Evolutionary conservation across 805 yeast genomes (phyloP).

Genomic region (Helenozyma baotianmanensis): DNA sequence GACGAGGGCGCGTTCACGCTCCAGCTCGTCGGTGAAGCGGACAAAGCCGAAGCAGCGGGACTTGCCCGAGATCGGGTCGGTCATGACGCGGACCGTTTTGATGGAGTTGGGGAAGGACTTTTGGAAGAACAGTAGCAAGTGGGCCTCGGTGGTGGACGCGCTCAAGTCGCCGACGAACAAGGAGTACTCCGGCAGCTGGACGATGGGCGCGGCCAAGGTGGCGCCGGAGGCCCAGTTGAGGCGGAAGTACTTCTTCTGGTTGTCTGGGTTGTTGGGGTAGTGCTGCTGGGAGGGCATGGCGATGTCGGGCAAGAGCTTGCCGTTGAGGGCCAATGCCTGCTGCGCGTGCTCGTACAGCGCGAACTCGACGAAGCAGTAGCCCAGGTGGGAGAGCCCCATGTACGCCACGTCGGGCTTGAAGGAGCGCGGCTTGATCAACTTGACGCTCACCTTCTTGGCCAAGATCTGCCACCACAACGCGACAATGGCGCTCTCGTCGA

Average conservation of each 20-base stretch:
- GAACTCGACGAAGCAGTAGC: constrained; percentile 78
- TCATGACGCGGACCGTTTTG: constrained; percentile 80
- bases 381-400: constrained; percentile 36
- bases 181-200: constrained; percentile 72
- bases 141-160: constrained; percentile 77
- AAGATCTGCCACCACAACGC: constrained; percentile 57
- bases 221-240: constrained; percentile 86
- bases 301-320: constrained; percentile 57
- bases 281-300: constrained; percentile 43
- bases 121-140: constrained; percentile 67
- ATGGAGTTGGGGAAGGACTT: constrained; percentile 57
- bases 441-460: constrained; percentile 56
- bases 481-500: constrained; percentile 55
- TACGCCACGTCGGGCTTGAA: constrained; percentile 17
- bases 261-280: constrained; percentile 38
- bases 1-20: constrained; percentile 59
- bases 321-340: constrained; percentile 62
- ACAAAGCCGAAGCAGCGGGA: constrained; percentile 81
- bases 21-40: constrained; percentile 65
- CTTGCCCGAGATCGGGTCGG: constrained; percentile 74
- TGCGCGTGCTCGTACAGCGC: constrained; percentile 65
- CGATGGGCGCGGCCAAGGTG: constrained; percentile 64
- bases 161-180: constrained; percentile 80
- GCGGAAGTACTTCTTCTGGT: constrained; percentile 59
- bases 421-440: constrained; percentile 51